Evolutionary conservation across 257 asterid species (phyloP).

Genomic region (Schizonepeta tenuifolia): DNA sequence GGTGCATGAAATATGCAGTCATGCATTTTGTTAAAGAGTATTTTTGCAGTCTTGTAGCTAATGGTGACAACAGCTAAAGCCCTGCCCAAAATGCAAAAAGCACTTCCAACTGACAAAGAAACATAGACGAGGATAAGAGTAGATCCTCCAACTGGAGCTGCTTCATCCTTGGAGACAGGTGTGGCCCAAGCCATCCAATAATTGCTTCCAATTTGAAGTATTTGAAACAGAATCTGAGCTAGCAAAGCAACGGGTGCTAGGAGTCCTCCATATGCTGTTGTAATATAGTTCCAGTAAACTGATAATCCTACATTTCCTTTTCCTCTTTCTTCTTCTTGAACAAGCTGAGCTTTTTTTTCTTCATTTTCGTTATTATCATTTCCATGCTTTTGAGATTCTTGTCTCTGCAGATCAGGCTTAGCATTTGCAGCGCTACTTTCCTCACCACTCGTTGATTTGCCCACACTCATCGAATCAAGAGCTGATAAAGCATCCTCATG

Average conservation of each 20-base stretch:
- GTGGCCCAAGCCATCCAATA: slow-evolving; percentile 99
- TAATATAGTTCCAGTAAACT: slow-evolving; percentile 84
- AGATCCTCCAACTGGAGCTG: slow-evolving; percentile 56
- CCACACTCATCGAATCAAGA: slow-evolving; percentile 52
- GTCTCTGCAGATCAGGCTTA: slow-evolving; percentile 41
- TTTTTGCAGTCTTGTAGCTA: slow-evolving; percentile 72
- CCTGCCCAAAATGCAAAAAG: slow-evolving; percentile 68
- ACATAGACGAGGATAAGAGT: slow-evolving; percentile 79
- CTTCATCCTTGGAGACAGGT: slow-evolving; percentile 66
- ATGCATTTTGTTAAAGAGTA: slow-evolving; percentile 79
- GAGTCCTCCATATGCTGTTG: slow-evolving; percentile 77
- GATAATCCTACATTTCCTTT: slow-evolving; percentile 75
- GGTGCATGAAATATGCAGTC: slow-evolving; percentile 85
- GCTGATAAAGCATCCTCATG: slow-evolving; percentile 78
- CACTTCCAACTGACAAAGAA: slow-evolving; percentile 65
- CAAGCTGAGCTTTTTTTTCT: slow-evolving; percentile 62
- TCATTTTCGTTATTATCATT: slow-evolving; percentile 44
- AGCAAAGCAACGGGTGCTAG: slow-evolving; percentile 76
- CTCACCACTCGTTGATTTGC: slow-evolving; percentile 27
- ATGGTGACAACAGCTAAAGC: slow-evolving; percentile 57
- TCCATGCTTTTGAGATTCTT: slow-evolving; percentile 38
- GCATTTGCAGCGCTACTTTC: slow-evolving; percentile 33
- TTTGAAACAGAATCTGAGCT: slow-evolving; percentile 68
- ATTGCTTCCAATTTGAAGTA: slow-evolving; percentile 88
- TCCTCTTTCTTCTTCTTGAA: slow-evolving; percentile 95